Percentiles rank a stretch among this genome's conserved stretches.
Conservation (phyloP, 1,139 yeast genomes). For the Saccharomyces uvarum region DNA sequence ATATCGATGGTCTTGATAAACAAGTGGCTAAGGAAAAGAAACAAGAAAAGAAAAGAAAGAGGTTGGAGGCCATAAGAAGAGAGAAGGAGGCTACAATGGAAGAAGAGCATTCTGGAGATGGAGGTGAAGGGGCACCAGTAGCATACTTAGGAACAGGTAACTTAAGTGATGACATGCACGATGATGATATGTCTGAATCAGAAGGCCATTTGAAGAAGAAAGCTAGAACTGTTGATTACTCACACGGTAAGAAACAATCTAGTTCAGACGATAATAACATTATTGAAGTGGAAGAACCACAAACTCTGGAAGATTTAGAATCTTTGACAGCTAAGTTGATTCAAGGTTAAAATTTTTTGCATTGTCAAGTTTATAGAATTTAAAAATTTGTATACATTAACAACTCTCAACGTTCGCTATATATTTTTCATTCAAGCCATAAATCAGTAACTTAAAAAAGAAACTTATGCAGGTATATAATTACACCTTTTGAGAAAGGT, state of each 20-base stretch:
- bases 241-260: constrained; percentile 28
- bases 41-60: constrained; percentile 80
- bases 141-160: constrained; percentile 32
- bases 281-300: constrained; percentile 78
- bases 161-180: constrained; percentile 36
- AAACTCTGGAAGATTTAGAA: constrained; percentile 87
- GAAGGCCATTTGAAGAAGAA: constrained; percentile 47
- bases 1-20: constrained; percentile 72
- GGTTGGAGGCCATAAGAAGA: constrained; percentile 71
- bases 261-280: constrained; percentile 31
- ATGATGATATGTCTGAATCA: constrained; percentile 33
- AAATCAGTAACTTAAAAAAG: background rate
- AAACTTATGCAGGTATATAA: background rate
- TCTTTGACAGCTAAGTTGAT: constrained; percentile 71
- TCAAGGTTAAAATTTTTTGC: constrained; percentile 10
- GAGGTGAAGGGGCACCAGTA: constrained; percentile 16
- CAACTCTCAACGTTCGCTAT: background rate
- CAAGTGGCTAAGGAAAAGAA: constrained; percentile 72
- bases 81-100: constrained; percentile 37
- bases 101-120: constrained; percentile 31
- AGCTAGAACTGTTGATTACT: constrained; percentile 27
- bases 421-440: background rate
- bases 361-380: background rate
- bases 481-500: background rate
- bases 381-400: background rate